Percentiles rank a stretch among this genome's conserved stretches.
Evolutionary conservation across 495 filamentous ascomycete genomes (phyloP).

Genomic region (Penicillium turbatum): DNA sequence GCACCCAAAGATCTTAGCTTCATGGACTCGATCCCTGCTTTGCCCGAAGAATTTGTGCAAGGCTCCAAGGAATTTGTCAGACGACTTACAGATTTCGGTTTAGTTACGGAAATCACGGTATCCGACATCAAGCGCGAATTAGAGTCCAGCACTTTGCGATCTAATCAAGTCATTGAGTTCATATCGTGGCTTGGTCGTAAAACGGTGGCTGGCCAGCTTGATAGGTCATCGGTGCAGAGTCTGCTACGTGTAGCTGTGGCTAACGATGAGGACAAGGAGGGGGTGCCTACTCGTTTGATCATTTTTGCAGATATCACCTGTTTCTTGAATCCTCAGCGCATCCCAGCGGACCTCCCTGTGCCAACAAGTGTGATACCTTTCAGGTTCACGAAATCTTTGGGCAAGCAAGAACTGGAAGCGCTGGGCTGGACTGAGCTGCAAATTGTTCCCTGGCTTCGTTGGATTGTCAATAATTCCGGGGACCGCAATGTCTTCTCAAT

Average conservation of each 20-base stretch:
- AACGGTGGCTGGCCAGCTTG: slow-evolving; percentile 62
- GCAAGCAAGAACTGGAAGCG: slow-evolving; percentile 60
- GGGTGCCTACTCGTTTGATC: slow-evolving; percentile 60
- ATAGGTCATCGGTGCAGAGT: slow-evolving; percentile 53
- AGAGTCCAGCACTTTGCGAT: slow-evolving; percentile 66
- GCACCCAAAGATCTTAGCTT: slow-evolving; percentile 81
- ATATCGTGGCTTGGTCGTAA: slow-evolving; percentile 75
- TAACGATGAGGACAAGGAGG: slow-evolving; percentile 60
- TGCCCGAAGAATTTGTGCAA: slow-evolving; percentile 68
- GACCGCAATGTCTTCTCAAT: slow-evolving; percentile 39
- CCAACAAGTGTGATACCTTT: slow-evolving; percentile 82
- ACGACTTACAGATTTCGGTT: slow-evolving; percentile 70
- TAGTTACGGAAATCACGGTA: slow-evolving; percentile 80
- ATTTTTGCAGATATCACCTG: slow-evolving; percentile 67
- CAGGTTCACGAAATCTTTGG: slow-evolving; percentile 62
- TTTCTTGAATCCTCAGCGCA: slow-evolving; percentile 68
- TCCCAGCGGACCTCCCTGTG: slow-evolving; percentile 76
- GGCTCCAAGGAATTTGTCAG: slow-evolving; percentile 64
- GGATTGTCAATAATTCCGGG: slow-evolving; percentile 61
- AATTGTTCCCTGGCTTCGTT: slow-evolving; percentile 77
- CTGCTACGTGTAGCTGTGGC: slow-evolving; percentile 79
- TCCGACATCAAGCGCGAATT: slow-evolving; percentile 80
- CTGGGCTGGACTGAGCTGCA: slow-evolving; percentile 81
- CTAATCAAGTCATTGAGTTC: slow-evolving; percentile 72
- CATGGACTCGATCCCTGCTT: slow-evolving; percentile 81